phyloP scores from a whole-genome alignment of 306 rosid species.

The Dalbergia oliveri region DNA sequence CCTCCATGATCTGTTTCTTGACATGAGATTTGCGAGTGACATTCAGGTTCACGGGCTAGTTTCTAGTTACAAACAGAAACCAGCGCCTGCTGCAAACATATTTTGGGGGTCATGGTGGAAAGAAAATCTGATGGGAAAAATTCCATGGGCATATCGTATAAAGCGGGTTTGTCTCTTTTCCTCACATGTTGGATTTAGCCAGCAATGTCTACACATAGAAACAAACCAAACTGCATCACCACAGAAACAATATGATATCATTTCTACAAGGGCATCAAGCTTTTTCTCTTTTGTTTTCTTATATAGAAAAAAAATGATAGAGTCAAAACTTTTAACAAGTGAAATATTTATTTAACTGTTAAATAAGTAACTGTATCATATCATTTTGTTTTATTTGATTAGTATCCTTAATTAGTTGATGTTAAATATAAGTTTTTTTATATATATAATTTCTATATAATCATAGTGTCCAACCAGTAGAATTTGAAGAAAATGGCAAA shows the following conservation, averaged over 20 bases:
- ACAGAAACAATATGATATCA: slow-evolving; percentile 32
- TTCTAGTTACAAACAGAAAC: slow-evolving; percentile 51
- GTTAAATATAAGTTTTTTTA: too few relatives aligned
- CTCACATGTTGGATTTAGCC: slow-evolving; percentile 74
- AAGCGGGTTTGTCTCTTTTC: slow-evolving; percentile 70
- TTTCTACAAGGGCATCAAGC: slow-evolving; percentile 12
- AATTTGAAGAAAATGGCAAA: too few relatives aligned
- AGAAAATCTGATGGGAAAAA: slow-evolving; percentile 37
- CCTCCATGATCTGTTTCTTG: slow-evolving; percentile 43
- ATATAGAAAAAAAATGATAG: too few relatives aligned
- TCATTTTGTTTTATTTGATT: too few relatives aligned
- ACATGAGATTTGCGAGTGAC: slow-evolving; percentile 61
- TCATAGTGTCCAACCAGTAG: too few relatives aligned
- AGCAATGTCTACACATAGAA: slow-evolving; percentile 46
- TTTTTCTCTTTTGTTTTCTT: background rate
- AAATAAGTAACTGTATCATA: too few relatives aligned
- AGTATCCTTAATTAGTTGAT: too few relatives aligned
- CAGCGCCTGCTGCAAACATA: slow-evolving; percentile 34
- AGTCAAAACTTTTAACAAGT: too few relatives aligned
- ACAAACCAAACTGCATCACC: slow-evolving; percentile 61
- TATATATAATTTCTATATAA: too few relatives aligned
- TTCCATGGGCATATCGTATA: slow-evolving; percentile 54
- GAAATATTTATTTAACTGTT: too few relatives aligned
- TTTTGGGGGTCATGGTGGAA: slow-evolving; percentile 26
- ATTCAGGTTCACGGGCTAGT: slow-evolving; percentile 71